Percentiles rank a stretch among this genome's conserved stretches.
Conservation (phyloP, 2,329 filamentous ascomycete species). For the Botryotinia globosa region DNA sequence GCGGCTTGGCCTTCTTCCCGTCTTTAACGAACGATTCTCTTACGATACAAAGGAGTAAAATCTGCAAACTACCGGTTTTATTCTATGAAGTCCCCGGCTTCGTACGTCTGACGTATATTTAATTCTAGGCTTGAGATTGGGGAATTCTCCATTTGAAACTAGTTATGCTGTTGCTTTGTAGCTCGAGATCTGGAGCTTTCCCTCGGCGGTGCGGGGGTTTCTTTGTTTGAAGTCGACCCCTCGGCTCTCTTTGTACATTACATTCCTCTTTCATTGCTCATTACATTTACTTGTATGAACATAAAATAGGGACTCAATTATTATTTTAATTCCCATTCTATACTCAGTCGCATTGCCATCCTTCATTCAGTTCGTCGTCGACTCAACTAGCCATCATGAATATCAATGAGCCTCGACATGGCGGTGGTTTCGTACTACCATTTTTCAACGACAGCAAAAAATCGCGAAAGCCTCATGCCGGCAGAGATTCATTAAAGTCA, state of each 20-base stretch:
- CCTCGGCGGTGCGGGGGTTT: background rate
- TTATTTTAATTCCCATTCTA: background rate
- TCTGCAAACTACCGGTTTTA: background rate
- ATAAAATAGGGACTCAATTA: background rate
- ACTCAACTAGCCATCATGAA: conserved; percentile 26
- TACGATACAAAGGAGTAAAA: background rate
- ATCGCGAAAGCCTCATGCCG: conserved; percentile 12
- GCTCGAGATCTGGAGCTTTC: background rate
- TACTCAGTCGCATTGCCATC: background rate
- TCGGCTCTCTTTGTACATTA: background rate
- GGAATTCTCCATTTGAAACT: background rate
- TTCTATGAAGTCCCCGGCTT: background rate
- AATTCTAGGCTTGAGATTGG: background rate
- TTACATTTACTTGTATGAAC: background rate
- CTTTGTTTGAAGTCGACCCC: background rate
- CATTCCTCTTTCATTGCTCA: background rate
- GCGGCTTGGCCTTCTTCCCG: background rate
- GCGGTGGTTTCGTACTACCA: conserved; percentile 28
- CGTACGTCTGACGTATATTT: background rate
- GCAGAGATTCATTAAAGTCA: conserved; percentile 26
- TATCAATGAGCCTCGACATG: conserved; percentile 29
- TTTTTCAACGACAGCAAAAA: conserved; percentile 26
- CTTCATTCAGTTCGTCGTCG: conserved; percentile 24
- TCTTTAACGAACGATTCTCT: background rate
- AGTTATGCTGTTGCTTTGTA: conserved; percentile 2